Base-by-base conservation (phyloP, 495 filamentous ascomycete species). In the Cetradonia linearis region DNA sequence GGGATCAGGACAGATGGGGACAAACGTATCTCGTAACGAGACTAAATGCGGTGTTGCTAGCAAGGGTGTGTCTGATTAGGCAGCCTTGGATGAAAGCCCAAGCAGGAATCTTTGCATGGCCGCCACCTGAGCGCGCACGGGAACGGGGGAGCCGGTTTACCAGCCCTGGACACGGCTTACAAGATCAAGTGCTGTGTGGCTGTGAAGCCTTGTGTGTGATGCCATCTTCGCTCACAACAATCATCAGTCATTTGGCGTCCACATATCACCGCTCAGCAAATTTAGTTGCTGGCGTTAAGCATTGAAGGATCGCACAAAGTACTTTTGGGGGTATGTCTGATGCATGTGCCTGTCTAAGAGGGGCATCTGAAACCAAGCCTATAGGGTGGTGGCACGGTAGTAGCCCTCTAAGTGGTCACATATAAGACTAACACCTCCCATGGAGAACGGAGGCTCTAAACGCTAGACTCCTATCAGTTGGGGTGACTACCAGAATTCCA, bases 71-170 rank as follows among this genome's bases (percentile, higher is more conserved):
- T 20, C 6, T 23, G 10, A 53, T 53, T n/a, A 53, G 50, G 50
- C 31, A 53, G 13, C 50, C 50, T 54, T n/a, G 1, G 33, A 54
- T 16, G 30, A 54, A 18, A 54, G 31, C 50, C 31, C n/a, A 0
- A 36, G 13, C 28, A 18, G n/a, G 28, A 34, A 54, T 31, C 50
- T 34, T 54, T n/a, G 8, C 30, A 2, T 34, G 34, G 50, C 50
- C 31, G 50, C 50, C 50, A 18, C 50, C 50, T 54, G 23, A n/a
- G 31, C 34, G 50, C 50, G 10, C 50, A 34, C 30, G 50, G 16
- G 28, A 34, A 54, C 50, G n/a, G 50, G n/a, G 31, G 11, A 34
- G 18, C 30, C 50, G 50, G 50, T 25, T 3, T 25, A 46, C n/a
- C 50, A 33, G 31, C 30, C 30, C 16, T 20, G 49, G 11, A 33